Percentiles rank a stretch among this genome's conserved stretches.
Conservation (phyloP, 345 rosid species). For the Moricandia arvensis region DNA sequence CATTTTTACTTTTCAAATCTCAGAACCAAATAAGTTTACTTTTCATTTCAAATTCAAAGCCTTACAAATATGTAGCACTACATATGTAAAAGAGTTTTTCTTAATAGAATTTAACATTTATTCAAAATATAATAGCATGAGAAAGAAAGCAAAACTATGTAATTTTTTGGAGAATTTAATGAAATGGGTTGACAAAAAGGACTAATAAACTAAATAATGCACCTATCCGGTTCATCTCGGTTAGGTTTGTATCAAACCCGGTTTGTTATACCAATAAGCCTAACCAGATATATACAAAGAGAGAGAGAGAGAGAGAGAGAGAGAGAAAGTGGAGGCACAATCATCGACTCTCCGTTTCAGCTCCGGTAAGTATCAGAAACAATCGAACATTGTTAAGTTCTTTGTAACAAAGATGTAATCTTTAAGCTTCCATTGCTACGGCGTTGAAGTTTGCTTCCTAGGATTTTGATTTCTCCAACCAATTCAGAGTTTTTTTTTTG, state of each 20-base stretch:
- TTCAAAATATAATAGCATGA: too few species aligned
- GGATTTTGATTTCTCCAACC: neutral
- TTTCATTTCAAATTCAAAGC: too few species aligned
- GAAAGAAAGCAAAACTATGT: neutral
- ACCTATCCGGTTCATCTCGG: slow-evolving; percentile 8
- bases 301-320: neutral
- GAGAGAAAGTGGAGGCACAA: neutral
- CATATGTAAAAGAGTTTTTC: too few species aligned
- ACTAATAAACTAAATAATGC: neutral
- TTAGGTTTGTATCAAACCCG: slow-evolving; percentile 1
- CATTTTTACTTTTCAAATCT: too few species aligned
- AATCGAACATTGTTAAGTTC: neutral
- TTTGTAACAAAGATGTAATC: neutral
- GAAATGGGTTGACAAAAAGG: neutral
- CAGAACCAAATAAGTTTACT: too few species aligned
- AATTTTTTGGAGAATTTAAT: neutral
- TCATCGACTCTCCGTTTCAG: slow-evolving; percentile 10
- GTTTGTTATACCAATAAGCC: neutral
- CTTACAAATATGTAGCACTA: too few species aligned
- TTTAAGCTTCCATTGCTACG: neutral
- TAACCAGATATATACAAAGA: neutral
- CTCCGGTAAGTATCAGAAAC: slow-evolving; percentile 24
- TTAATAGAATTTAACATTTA: too few species aligned
- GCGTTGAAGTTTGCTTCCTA: neutral
- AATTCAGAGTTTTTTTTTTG: neutral